Base-by-base conservation (phyloP, 2,329 filamentous ascomycete genomes). In the Clarireedia sp. region DNA sequence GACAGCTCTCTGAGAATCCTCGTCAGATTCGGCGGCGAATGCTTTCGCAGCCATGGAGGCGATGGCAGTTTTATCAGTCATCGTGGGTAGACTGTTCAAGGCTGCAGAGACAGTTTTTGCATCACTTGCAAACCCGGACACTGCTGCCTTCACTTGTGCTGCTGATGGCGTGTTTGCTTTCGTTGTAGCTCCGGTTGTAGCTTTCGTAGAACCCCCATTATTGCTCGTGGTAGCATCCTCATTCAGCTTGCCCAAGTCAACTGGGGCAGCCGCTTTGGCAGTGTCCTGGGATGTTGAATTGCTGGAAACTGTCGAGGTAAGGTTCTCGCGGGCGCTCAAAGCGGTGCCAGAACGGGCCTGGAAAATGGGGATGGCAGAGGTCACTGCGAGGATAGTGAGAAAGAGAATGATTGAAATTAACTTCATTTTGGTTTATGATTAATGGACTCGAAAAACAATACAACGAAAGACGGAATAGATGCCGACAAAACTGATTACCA, bases 11-110 rank as follows among this genome's bases (percentile, higher is more conserved):
- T 61, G 59, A 17, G 57, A 48, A 51, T 66, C 63, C 51, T 66
- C 64, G 33, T 66, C 59, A 2, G 56, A 57, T 41, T 66, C 64
- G 4, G 64, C 64, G 9, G 61, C 52, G 51, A 61, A 66, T 21
- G 62, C 64, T 36, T 41, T 60, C 1, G 54, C 45, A 2, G 64
- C 64, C 9, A 62, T 55, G 2, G 57, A 54, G n/a, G 59, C 56
- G 49, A 66, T 63, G 2, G 36, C 56, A 1, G 38, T 43, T 8
- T 37, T 26, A 24, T 62, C 44, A 3, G 60, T 61, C 29, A 55
- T 52, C 5, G 41, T 56, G 14, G 54, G 51, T 9, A 66, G 53
- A 14, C 48, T 33, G 41, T 66, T 65, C 12, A 65, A 16, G n/a
- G 57, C 56, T 10, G 57, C 52, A 12, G 63, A 64, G 19, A 66